Evolutionary conservation across 495 filamentous ascomycete genomes (phyloP), one percentile per base, ranked within the genome.

Genomic region (Mycothermus thermophilus): DNA sequence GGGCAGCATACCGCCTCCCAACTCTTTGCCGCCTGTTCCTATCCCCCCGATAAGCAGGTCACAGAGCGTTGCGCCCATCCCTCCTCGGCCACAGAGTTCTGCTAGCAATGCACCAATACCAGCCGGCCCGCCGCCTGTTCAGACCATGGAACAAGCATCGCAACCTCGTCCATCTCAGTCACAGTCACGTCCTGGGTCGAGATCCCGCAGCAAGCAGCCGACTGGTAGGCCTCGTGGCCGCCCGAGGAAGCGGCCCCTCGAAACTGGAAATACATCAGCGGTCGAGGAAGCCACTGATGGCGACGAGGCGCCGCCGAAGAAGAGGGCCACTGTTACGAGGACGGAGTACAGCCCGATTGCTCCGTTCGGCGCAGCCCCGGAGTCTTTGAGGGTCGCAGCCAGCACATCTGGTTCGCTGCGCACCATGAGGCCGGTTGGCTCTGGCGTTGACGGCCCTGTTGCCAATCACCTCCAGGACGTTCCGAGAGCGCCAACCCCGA

Each of bases 381-480:
- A 83, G 24, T 92, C 85, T 5, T 62, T 94, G n/a, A 69, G 86
- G 35, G 83, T 93, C 8, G 76, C 80, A 42, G 86, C 86, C 13
- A 90, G 83, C 52, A 88, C 83, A 11, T 74, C 85, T 20, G 82
- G 82, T 12, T 92, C 86, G 6, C 67, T 94, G 37, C 81, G 85
- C n/a, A 75, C 79, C 27, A 80, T 92, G 56, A 71, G 82, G 35
- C 86, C 85, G 6, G 71, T 81, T 20, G 69, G 77, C 6, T 55
- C 71, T 13, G 72, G 72, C 20, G 71, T 71, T 25, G 63, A 66
- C 5, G 48, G 46, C 0, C 52, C 64, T 25, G 26, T 24, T 37
- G 62, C 43, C 14, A 66, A 60, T 20, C 71, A 79, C 26, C 49
- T 76, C n/a, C 81, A 90, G 47, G 81, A 84, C 41, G 66, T 77